Evolutionary conservation across 352 stramenopile species (phyloP), one percentile per base, ranked within the genome.

Genomic region (Phytophthora fragariae): DNA sequence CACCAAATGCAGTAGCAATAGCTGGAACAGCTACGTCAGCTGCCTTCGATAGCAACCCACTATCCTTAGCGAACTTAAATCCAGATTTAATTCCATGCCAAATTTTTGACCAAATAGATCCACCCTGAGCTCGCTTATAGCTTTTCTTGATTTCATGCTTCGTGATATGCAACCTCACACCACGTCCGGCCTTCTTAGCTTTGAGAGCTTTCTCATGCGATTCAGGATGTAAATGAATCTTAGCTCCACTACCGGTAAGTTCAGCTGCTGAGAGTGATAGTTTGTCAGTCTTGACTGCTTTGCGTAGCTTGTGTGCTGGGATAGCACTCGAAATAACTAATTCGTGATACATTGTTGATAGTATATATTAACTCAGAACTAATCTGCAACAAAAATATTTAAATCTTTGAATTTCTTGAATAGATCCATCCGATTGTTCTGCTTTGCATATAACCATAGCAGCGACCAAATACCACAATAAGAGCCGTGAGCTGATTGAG

Each of bases 11-110:
- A 15, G 35, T 41, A 15, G 35, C 35, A 41, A 41, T 14, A 14
- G 35, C 35, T 11, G 49, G 64, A 5, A 66, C 53, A 27, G 69
- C 69, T 9, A 39, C 56, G 19, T 62, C 56, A 5, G 21, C n/a
- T 27, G 33, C 56, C 21, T 62, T 52, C 1, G n/a, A 37, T 29
- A 62, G 37, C 5, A 62, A 27, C 0, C 56, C 56, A 15, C 2
- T 15, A 24, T 62, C n/a, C 15, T 52, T 62, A 5, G 11, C 56
- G 24, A 62, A 62, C 3, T 62, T 62, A 5, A 52, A 62, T 14
- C 24, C 37, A 31, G 56, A 62, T 62, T 62, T 62, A 24, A 62
- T 62, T 10, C 44, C 44, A 11, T 21, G 5, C 14, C 44, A 52
- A 11, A 27, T 52, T 15, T 52, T 52, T 2, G 1, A 33, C 56